Base-by-base conservation (phyloP, 345 rosid species). In the Sonneratia alba region DNA sequence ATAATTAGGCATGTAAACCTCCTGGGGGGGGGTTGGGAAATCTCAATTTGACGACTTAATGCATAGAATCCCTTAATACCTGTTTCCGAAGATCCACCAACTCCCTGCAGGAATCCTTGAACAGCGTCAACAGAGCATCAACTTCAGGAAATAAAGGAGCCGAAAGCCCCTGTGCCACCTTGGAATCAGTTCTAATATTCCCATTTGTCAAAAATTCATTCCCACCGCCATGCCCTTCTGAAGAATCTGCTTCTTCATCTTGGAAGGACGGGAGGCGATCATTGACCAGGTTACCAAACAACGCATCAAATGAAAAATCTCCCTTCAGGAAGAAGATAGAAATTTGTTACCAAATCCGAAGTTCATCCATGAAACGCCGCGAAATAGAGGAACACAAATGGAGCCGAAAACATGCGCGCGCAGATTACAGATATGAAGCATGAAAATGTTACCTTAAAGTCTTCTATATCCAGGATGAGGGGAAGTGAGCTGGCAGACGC, bases 141-240 rank as follows among this genome's bases (percentile, higher is more conserved):
- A 96, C 98, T 86, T 92, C 97, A 18, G 98, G 99, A 78, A 96
- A 96, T 76, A 85, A 83, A 73, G 96, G 98, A 76, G 89, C 78
- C 76, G 93, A 42, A 5, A 75, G 38, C 68, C 82, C 88, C 77
- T 81, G 96, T 2, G 84, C 56, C 72, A 78, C 71, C 76, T 79
- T 91, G 66, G 85, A 83, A 77, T 89, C 97, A 27, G 90, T 85
- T 73, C 91, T 87, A 61, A 45, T 68, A 67, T 89, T 87, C 70
- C 92, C 97, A 86, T 91, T 92, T 38, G 92, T 36, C 77, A 90
- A 70, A 75, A 71, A 85, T 83, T 91, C 96, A 76, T 61, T 79
- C n/a, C 85, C 95, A 49, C 81, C 75, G 34, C 89, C 88, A 71
- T 85, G 91, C 69, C 88, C 92, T 71, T 89, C 91, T 38, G 75